Base-by-base conservation (phyloP, 2,329 filamentous ascomycete genomes). In the Xylaria sp. region DNA sequence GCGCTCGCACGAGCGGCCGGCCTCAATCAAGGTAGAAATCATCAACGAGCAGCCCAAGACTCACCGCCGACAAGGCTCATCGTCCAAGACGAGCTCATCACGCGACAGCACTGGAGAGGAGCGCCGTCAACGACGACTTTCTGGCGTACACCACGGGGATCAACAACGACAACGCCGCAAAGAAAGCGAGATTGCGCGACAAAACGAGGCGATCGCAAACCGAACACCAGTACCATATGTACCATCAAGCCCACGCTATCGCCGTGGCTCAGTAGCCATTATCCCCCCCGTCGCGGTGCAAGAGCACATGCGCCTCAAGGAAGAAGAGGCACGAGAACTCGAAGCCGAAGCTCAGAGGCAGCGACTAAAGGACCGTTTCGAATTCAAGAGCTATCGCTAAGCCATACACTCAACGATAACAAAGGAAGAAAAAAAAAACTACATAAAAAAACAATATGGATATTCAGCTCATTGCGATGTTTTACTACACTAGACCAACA, bases 131-230 rank as follows among this genome's bases (percentile, higher is more conserved):
- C 76, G 76, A 75, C 70, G 76, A 44, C 54, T 68, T 37, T 74
- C 73, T 67, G 74, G 32, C 3, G 2, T 75, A 18, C 66, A 74
- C 6, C 73, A 74, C 47, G 76, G 78, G 44, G 75, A 77, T 48
- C 76, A 76, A 27, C 69, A 77, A 5, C 77, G 77, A 40, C 72
- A 75, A 32, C 68, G 71, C 29, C 72, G 67, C 37, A 71, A 79
- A 2, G 75, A 75, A 35, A 69, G 73, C 9, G 78, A 79, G 71
- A 84, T 85, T 63, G 78, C 77, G 9, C 77, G 77, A 64, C 81
- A 81, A 63, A 85, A 85, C 62, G 78, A 78, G 37, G 79, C 80
- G 65, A 85, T 85, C 62, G 76, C 79, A 65, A 78, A 72, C 68
- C 81, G 83, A 10, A 75, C 78, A 21, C 69, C 62, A 66, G 73